Evolutionary conservation across 106 monocot species (phyloP), one percentile per base, ranked within the genome.

Genomic region (Acorus calamus): DNA sequence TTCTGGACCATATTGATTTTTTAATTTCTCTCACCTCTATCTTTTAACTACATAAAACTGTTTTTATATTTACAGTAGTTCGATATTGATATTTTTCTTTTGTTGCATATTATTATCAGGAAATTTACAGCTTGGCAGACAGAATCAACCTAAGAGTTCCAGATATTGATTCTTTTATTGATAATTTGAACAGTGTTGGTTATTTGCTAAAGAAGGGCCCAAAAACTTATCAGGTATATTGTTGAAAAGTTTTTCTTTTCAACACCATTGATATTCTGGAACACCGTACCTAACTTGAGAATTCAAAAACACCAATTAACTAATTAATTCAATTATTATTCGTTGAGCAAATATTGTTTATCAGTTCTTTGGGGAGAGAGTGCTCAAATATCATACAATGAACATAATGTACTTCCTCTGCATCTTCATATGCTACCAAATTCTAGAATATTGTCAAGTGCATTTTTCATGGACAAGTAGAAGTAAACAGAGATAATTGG

Each of bases 121-220:
- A 96, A 61, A 74, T 96, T 59, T 84, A 84, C 63, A 82, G 79
- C 69, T 76, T 94, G 79, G 89, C 89, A 3, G 94, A 92, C 72
- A 77, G 57, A 57, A 92, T 98, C 53, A 65, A 76, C 46, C 80
- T 98, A 65, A 68, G 80, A 73, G 91, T 92, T 77, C 88, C 96
- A 60, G 85, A 98, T 53, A 70, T 98, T 6, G 91, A 98, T 52
- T 75, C 75, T 11, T 73, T 98, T 70, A 57, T 98, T 44, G 96
- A 98, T 42, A 98, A 87, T 65, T 66, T 98, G 78, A 98, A 91
- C 63, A 88, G 67, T 66, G 83, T 78, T 61, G 91, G 96, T n/a
- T 92, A 83, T 85, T 64, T 98, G 55, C 84, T 92, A 45, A 91
- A 92, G 73, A 98, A 91, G 76, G 96, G 96, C 50, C 79, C 87